phyloP scores from a whole-genome alignment of 768 basidiomycete species.

The Mycena chlorophos region DNA sequence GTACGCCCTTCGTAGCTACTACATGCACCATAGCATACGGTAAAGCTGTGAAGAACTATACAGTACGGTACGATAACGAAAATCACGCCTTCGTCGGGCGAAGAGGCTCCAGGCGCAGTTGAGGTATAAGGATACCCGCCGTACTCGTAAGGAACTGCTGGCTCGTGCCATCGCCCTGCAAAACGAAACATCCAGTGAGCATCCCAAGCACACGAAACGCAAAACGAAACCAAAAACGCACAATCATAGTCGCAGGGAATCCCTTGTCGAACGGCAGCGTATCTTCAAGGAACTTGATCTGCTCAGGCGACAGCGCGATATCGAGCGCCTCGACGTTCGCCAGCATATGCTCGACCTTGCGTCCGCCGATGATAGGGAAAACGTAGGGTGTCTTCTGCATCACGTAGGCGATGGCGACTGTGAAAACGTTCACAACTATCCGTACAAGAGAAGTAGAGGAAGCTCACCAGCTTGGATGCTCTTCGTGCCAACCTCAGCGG shows the following conservation, averaged over 20 bases:
- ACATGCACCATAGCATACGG: too few species aligned
- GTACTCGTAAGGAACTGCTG: too few species aligned
- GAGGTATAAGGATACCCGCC: too few species aligned
- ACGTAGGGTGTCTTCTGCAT: conserved; percentile 45
- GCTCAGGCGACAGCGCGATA: conserved; percentile 35
- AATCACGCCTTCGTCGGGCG: too few species aligned
- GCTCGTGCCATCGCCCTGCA: too few species aligned
- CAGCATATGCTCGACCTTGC: conserved; percentile 41
- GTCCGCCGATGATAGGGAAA: conserved; percentile 41
- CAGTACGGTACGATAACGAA: too few species aligned
- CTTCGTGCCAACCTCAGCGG: conserved; percentile 40
- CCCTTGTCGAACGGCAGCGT: conserved; percentile 37
- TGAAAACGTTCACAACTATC: conserved; percentile 17
- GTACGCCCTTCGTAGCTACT: too few species aligned
- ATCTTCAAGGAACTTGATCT: conserved; percentile 37
- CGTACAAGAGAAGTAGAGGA: background rate
- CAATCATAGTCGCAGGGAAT: conserved; percentile 26
- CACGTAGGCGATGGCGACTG: conserved; percentile 22
- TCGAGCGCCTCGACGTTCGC: conserved; percentile 42
- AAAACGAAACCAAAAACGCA: too few species aligned
- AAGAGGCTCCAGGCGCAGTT: too few species aligned
- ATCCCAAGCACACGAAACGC: too few species aligned
- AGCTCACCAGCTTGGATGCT: conserved; percentile 29
- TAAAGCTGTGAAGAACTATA: too few species aligned
- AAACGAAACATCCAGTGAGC: too few species aligned